Conservation (phyloP, 192 early-diverging fungal species). For the Backusella morwellensis region DNA sequence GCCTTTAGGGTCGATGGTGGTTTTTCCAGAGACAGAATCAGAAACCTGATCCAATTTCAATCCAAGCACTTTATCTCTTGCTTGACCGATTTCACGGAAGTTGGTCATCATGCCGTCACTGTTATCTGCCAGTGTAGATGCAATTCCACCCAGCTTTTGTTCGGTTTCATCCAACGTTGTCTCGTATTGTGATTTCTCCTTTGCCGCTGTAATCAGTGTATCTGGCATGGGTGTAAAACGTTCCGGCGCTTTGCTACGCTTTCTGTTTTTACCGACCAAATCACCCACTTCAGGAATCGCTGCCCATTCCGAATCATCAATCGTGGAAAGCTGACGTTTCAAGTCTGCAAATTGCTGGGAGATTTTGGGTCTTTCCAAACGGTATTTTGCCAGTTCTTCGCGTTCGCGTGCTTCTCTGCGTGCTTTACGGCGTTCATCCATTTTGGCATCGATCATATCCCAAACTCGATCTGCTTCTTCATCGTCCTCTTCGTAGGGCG, state of each 20-base stretch:
- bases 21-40: conserved; percentile 83
- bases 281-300: conserved; percentile 78
- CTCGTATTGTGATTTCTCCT: conserved; percentile 50
- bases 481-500: conserved; percentile 94
- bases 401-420: conserved; percentile 74
- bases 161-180: conserved; percentile 64
- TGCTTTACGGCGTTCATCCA: conserved; percentile 82
- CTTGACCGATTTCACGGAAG: conserved; percentile 90
- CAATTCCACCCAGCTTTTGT: conserved; percentile 59
- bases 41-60: conserved; percentile 90
- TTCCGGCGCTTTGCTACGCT: conserved; percentile 56
- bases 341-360: conserved; percentile 89
- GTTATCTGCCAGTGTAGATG: conserved; percentile 34
- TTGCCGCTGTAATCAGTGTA: conserved; percentile 53
- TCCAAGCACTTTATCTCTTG: conserved; percentile 87
- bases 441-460: conserved; percentile 82
- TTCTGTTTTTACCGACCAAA: conserved; percentile 76
- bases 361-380: conserved; percentile 76
- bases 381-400: conserved; percentile 62
- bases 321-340: conserved; percentile 75
- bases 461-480: conserved; percentile 97
- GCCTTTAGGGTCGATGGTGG: conserved; percentile 92
- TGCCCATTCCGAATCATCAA: conserved; percentile 90
- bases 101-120: conserved; percentile 69
- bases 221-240: conserved; percentile 63